phyloP scores from a whole-genome alignment of 768 basidiomycete species.

The Kwoniella europaea region DNA sequence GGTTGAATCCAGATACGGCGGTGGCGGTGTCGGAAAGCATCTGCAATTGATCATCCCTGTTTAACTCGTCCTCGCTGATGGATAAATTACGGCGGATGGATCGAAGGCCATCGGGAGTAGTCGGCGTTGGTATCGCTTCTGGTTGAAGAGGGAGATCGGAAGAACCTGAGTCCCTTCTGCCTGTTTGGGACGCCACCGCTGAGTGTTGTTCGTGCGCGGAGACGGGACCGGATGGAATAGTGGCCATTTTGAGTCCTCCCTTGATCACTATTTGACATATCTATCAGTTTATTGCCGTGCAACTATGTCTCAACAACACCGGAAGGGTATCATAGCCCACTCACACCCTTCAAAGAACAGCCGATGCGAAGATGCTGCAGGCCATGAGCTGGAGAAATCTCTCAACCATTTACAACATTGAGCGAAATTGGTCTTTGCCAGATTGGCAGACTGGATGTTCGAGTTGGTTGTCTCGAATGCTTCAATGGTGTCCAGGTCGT shows the following conservation, averaged over 20 bases:
- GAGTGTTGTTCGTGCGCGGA: no score
- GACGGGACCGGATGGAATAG: neutral
- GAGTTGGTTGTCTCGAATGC: constrained; percentile 44
- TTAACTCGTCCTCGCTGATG: constrained; percentile 4
- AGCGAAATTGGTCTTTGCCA: constrained; percentile 40
- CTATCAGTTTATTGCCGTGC: neutral
- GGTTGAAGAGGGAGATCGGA: neutral
- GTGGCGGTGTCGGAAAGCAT: neutral
- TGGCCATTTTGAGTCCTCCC: constrained; percentile 30
- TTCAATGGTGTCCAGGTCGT: neutral
- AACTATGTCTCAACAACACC: no score
- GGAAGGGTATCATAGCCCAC: constrained; percentile 2
- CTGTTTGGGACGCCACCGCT: no score
- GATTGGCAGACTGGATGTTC: constrained; percentile 25
- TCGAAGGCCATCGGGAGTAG: constrained; percentile 14
- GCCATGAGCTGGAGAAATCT: constrained; percentile 44
- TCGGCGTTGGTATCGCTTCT: constrained; percentile 1
- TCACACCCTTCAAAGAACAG: constrained; percentile 51
- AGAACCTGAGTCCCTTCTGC: no score
- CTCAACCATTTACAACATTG: constrained; percentile 51
- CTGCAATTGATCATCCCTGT: neutral
- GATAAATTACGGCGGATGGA: constrained; percentile 23
- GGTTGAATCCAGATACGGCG: neutral
- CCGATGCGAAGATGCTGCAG: constrained; percentile 43
- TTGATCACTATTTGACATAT: constrained; percentile 28